A percentile compares a stretch with the other conserved stretches of the same genome.
Evolutionary conservation across 2,329 filamentous ascomycete genomes (phyloP).

Genomic region (Zarea fungicola): DNA sequence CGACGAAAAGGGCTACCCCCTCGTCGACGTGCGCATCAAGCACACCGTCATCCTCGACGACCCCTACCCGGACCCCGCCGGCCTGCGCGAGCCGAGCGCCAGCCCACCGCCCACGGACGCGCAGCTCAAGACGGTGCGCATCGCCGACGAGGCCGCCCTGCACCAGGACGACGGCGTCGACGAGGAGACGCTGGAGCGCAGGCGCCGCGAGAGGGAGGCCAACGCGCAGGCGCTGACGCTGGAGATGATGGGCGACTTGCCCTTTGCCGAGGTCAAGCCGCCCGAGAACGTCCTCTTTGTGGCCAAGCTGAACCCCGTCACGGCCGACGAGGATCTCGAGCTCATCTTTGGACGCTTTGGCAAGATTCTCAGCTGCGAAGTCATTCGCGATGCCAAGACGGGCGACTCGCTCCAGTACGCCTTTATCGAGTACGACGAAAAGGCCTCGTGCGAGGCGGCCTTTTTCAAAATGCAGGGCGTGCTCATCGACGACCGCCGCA

Average conservation of each 20-base stretch:
- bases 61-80: conserved; percentile 77
- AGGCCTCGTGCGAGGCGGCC: conserved; percentile 86
- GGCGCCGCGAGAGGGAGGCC: conserved; percentile 82
- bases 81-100: conserved; percentile 67
- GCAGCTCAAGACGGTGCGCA: conserved; percentile 85
- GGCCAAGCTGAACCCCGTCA: conserved; percentile 97
- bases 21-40: conserved; percentile 91
- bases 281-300: conserved; percentile 97
- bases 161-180: conserved; percentile 66
- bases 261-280: conserved; percentile 94
- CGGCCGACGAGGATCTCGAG: conserved; percentile 87
- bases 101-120: conserved; percentile 78
- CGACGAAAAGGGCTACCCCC: conserved; percentile 76
- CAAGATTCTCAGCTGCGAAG: conserved; percentile 89
- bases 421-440: conserved; percentile 94
- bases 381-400: conserved; percentile 89
- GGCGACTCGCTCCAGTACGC: conserved; percentile 95
- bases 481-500: conserved; percentile 92
- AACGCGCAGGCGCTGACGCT: conserved; percentile 89
- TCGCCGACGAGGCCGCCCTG: conserved; percentile 81
- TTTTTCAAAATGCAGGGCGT: conserved; percentile 99
- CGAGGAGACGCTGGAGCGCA: conserved; percentile 73
- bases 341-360: conserved; percentile 97
- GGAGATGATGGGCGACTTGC: conserved; percentile 96
- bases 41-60: conserved; percentile 92